phyloP scores from a whole-genome alignment of 2,329 filamentous ascomycete genomes.

The Alternaria infectoria region DNA sequence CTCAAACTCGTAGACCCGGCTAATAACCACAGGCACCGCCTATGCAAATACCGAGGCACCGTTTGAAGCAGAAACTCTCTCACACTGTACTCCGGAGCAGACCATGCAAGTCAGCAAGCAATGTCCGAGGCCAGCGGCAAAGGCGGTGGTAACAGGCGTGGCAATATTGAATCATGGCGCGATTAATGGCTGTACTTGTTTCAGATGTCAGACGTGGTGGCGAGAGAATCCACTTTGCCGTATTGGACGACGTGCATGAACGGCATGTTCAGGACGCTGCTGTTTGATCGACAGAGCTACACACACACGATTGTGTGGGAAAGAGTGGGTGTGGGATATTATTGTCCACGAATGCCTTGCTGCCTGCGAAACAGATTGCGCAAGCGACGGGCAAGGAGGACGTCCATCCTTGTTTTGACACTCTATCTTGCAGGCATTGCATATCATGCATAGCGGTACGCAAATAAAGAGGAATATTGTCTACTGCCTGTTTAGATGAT shows the following conservation, averaged over 20 bases:
- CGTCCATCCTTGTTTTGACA: not conserved
- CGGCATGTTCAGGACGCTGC: constrained; percentile 9
- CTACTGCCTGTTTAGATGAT: not conserved
- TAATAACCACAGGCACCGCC: not conserved
- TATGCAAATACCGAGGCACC: not conserved
- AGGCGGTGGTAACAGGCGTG: not conserved
- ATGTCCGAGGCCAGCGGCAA: constrained; percentile 3
- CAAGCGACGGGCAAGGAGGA: constrained; percentile 7
- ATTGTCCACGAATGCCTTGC: constrained; percentile 9
- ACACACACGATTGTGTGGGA: constrained; percentile 9
- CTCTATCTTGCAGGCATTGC: not conserved
- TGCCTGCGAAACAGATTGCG: constrained; percentile 10
- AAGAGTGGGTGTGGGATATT: not conserved
- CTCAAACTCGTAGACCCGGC: not conserved
- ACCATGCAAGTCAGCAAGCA: constrained; percentile 4
- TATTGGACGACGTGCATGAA: constrained; percentile 12
- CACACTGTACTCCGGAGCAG: not conserved
- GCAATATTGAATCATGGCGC: constrained; percentile 1
- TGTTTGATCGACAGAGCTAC: constrained; percentile 11
- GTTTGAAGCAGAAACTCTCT: not conserved
- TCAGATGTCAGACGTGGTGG: constrained; percentile 10
- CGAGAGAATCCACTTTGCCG: constrained; percentile 5
- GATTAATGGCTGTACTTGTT: constrained; percentile 3
- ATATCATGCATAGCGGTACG: not conserved
- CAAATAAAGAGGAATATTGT: not conserved